Conservation (phyloP, 768 basidiomycete genomes). For the Tulasnella sp. region DNA sequence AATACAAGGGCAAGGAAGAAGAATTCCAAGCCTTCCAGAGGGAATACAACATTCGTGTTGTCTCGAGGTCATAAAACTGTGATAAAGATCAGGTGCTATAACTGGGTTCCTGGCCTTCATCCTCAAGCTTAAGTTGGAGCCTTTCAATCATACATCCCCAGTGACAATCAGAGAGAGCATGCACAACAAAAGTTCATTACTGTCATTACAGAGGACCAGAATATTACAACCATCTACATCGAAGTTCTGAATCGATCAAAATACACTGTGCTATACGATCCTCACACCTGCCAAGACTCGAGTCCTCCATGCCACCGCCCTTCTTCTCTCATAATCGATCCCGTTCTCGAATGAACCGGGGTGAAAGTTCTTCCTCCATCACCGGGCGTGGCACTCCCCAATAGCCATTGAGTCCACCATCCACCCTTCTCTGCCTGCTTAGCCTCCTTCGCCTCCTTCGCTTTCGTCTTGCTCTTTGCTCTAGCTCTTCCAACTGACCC, state of each 20-base stretch:
- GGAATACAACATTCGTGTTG: constrained; percentile 74
- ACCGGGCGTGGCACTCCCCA: constrained; percentile 15
- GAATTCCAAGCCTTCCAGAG: constrained; percentile 80
- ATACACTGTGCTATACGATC: neutral
- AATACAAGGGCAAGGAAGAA: constrained; percentile 86
- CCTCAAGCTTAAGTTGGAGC: neutral
- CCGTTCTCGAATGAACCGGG: constrained; percentile 15
- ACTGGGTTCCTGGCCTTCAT: neutral
- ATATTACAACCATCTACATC: neutral
- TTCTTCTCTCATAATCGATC: constrained; percentile 21
- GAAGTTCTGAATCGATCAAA: neutral
- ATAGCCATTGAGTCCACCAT: constrained; percentile 33
- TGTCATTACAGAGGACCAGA: neutral
- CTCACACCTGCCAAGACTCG: constrained; percentile 32
- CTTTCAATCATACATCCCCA: neutral
- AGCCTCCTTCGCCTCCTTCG: constrained; percentile 15
- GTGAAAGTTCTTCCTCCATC: neutral
- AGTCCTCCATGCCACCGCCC: constrained; percentile 24
- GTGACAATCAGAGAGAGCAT: neutral
- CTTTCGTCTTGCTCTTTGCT: constrained; percentile 20
- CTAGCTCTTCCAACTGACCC: constrained; percentile 19
- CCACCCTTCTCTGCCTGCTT: constrained; percentile 28
- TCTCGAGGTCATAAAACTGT: neutral
- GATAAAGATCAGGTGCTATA: neutral
- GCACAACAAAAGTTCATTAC: neutral